Evolutionary conservation across 2,329 filamentous ascomycete genomes (phyloP).

Genomic region (Ambrosiella xylebori): DNA sequence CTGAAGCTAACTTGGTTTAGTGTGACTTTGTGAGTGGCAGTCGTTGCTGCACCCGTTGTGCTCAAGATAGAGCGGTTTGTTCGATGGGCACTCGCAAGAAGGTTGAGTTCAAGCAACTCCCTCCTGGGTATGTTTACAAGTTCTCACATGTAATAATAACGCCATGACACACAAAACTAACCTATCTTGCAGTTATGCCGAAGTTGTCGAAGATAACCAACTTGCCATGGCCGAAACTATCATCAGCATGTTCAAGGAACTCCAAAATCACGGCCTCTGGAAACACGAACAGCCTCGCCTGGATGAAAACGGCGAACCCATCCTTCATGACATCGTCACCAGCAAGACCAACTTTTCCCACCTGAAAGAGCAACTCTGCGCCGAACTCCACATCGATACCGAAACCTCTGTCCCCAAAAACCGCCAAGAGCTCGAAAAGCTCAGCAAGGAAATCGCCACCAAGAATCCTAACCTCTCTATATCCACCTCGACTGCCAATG

Average conservation of each 20-base stretch:
- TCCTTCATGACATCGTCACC: constrained; percentile 45
- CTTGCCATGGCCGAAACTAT: constrained; percentile 47
- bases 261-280: constrained; percentile 40
- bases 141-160: not conserved
- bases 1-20: not conserved
- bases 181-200: constrained; percentile 33
- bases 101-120: constrained; percentile 51
- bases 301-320: constrained; percentile 44
- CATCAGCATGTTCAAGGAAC: constrained; percentile 48
- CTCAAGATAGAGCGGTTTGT: constrained; percentile 47
- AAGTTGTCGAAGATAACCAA: constrained; percentile 48
- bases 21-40: constrained; percentile 4
- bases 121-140: constrained; percentile 34
- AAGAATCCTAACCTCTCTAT: not conserved
- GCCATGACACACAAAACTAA: not conserved
- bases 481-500: not conserved
- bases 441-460: not conserved
- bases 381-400: constrained; percentile 6
- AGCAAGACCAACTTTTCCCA: constrained; percentile 4
- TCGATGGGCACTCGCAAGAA: constrained; percentile 47
- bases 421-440: not conserved
- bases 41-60: constrained; percentile 40
- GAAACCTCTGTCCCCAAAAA: constrained; percentile 2
- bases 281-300: constrained; percentile 45
- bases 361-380: constrained; percentile 8